These are phyloP conservation scores for Camellia oleifera DNA, from an alignment of 179 eudicot genomes.

Conservation along the genomic window DNA sequence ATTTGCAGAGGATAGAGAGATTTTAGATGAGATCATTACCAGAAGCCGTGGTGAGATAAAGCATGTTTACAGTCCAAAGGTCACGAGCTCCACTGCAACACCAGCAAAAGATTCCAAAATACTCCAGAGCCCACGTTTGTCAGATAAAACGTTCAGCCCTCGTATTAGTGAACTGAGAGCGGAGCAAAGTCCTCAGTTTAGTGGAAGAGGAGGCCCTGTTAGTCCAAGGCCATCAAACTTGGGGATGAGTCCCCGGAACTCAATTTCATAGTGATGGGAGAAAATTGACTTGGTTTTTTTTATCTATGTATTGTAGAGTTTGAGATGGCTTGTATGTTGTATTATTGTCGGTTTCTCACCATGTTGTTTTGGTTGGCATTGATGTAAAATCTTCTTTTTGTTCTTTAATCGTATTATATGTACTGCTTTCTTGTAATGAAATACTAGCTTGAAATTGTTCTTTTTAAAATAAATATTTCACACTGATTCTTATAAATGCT, in stretches of 20 bases:
- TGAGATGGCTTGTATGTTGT: constrained; percentile 15
- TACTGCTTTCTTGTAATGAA: neutral
- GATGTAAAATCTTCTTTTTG: neutral
- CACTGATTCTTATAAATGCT: too few relatives aligned
- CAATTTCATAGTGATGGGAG: constrained; percentile 20
- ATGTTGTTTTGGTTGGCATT: neutral
- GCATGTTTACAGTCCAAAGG: too few relatives aligned
- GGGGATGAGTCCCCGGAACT: constrained; percentile 46
- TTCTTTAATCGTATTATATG: neutral
- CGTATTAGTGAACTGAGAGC: constrained; percentile 17
- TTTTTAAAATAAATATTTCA: too few relatives aligned
- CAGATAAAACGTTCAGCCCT: too few relatives aligned
- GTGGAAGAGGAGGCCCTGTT: constrained; percentile 30
- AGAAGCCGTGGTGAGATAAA: too few relatives aligned
- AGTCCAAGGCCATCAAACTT: constrained; percentile 60
- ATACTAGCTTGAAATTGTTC: too few relatives aligned
- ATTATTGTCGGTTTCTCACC: neutral
- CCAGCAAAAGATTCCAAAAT: too few relatives aligned
- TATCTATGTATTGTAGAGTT: neutral
- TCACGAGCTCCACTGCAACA: too few relatives aligned
- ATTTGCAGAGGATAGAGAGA: neutral
- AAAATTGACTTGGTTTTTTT: neutral
- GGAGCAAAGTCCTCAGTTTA: constrained; percentile 39
- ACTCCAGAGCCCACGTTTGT: too few relatives aligned
- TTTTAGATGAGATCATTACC: too few relatives aligned